These are phyloP conservation scores for Draba incana DNA, from an alignment of 345 rosid genomes.

Conservation along the genomic window DNA sequence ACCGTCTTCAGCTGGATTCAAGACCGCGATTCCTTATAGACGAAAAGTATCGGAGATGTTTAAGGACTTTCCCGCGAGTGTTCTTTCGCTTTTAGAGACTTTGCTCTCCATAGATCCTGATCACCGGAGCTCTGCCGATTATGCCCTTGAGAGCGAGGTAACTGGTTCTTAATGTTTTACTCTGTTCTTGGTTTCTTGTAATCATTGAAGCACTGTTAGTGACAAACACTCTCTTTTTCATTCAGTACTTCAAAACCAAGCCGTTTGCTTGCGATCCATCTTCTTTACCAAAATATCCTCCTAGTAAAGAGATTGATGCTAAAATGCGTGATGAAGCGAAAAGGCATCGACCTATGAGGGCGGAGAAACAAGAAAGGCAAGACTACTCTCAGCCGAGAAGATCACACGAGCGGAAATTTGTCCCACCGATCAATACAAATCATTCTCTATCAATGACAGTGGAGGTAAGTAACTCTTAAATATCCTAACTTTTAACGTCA, in stretches of 20 bases:
- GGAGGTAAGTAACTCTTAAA: conserved; percentile 38
- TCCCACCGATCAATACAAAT: conserved; percentile 24
- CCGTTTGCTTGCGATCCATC: conserved; percentile 94
- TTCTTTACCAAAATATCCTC: conserved; percentile 84
- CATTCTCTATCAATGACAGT: conserved; percentile 28
- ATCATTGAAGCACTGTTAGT: conserved; percentile 3
- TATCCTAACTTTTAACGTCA: not conserved
- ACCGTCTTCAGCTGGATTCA: conserved; percentile 74
- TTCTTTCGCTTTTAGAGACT: conserved; percentile 78
- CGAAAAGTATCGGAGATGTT: conserved; percentile 65
- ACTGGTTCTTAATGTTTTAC: conserved; percentile 8
- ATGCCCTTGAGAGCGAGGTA: conserved; percentile 43
- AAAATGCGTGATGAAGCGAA: conserved; percentile 85
- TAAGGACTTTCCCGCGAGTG: conserved; percentile 76
- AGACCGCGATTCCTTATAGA: conserved; percentile 84
- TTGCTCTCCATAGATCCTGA: conserved; percentile 94
- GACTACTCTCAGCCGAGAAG: conserved; percentile 27
- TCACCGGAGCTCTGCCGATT: conserved; percentile 40
- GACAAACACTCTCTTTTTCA: conserved; percentile 17
- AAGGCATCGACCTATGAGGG: conserved; percentile 30
- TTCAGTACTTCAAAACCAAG: conserved; percentile 79
- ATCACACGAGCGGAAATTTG: conserved; percentile 27
- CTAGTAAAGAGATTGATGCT: conserved; percentile 96
- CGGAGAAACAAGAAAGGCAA: conserved; percentile 42
- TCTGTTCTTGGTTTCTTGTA: conserved; percentile 14